Conservation (phyloP, 352 stramenopile species). For the Globisporangium okanoganense region DNA sequence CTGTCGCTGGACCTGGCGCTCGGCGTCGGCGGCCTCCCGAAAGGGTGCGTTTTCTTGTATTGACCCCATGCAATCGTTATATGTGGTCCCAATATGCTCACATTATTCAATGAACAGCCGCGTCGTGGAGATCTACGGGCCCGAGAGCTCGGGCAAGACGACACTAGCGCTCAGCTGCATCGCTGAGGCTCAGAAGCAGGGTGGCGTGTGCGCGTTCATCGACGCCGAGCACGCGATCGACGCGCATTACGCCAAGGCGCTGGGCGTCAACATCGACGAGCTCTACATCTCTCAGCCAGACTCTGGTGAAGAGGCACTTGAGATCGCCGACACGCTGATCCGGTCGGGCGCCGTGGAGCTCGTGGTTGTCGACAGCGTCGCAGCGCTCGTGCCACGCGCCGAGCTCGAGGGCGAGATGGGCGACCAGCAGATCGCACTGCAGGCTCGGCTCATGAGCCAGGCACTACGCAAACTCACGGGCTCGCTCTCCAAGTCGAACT, state of each 20-base stretch:
- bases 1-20: constrained; percentile 92
- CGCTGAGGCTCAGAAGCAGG: constrained; percentile 93
- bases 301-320: constrained; percentile 96
- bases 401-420: constrained; percentile 94
- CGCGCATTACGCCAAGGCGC: constrained; percentile 90
- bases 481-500: constrained; percentile 94
- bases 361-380: constrained; percentile 97
- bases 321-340: constrained; percentile 98
- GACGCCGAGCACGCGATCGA: constrained; percentile 99
- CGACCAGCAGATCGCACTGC: constrained; percentile 96
- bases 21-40: constrained; percentile 92
- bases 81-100: neutral
- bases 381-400: constrained; percentile 94
- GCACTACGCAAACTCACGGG: constrained; percentile 97
- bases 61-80: too few relatives aligned
- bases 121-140: constrained; percentile 98
- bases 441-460: constrained; percentile 97
- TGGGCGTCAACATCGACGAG: constrained; percentile 95
- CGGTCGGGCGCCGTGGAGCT: constrained; percentile 95
- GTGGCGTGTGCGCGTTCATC: constrained; percentile 96
- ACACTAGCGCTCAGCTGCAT: constrained; percentile 97
- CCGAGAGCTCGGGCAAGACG: constrained; percentile 98
- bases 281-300: constrained; percentile 97
- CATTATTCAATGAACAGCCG: constrained; percentile 50
- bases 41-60: constrained; percentile 84